These are phyloP conservation scores for Lepidium didymum DNA, from an alignment of 345 rosid genomes.

Conservation along the genomic window DNA sequence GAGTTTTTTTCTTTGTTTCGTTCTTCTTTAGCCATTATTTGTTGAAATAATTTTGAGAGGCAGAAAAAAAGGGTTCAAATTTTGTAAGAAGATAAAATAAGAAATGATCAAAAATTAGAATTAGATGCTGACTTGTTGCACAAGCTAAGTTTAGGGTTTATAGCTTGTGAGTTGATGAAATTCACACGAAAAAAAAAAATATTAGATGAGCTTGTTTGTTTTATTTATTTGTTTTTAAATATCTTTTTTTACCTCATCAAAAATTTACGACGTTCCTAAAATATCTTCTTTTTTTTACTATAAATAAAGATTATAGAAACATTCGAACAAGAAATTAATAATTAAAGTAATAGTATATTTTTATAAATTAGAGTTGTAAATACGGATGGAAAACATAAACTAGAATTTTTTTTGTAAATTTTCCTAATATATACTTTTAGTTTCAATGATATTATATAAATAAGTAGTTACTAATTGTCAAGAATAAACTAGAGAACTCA, in stretches of 20 bases:
- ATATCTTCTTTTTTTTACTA: background rate
- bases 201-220: background rate
- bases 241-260: conserved; percentile 10
- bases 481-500: too few species aligned
- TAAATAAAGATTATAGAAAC: background rate
- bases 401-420: background rate
- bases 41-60: background rate
- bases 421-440: background rate
- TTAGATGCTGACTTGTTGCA: background rate
- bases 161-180: conserved; percentile 13
- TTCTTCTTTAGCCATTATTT: conserved; percentile 14
- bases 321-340: background rate
- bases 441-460: background rate
- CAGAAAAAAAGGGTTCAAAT: background rate
- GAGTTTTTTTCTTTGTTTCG: background rate
- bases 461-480: background rate
- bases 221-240: background rate
- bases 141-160: conserved; percentile 14
- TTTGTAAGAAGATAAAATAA: background rate
- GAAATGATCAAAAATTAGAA: background rate
- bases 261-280: background rate
- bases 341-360: background rate
- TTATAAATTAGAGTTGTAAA: background rate
- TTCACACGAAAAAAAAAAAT: conserved; percentile 1
- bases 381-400: background rate